Evolutionary conservation across 2,329 filamentous ascomycete genomes (phyloP).

Genomic region (Aotearoamyces nothofagi): DNA sequence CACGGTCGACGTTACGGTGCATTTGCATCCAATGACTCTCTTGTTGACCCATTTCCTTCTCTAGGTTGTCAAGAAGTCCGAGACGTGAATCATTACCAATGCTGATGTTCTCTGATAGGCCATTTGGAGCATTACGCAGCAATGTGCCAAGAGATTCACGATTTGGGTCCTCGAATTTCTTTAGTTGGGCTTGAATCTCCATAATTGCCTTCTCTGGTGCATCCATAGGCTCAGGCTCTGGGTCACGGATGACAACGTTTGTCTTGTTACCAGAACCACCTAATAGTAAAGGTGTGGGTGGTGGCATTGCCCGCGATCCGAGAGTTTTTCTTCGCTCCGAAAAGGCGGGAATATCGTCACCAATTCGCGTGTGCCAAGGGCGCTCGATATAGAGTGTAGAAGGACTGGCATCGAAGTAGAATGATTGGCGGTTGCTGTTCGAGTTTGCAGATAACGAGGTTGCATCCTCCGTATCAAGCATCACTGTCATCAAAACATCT

Average conservation of each 20-base stretch:
- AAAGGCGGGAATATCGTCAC: slow-evolving; percentile 42
- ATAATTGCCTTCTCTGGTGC: slow-evolving; percentile 14
- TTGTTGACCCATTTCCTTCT: slow-evolving; percentile 45
- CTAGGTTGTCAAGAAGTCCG: slow-evolving; percentile 38
- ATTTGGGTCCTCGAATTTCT: slow-evolving; percentile 15
- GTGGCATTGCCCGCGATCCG: slow-evolving; percentile 34
- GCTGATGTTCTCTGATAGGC: not conserved
- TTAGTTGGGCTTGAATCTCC: slow-evolving; percentile 18
- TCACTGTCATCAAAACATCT: slow-evolving; percentile 27
- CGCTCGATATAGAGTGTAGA: slow-evolving; percentile 2
- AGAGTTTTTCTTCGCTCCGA: slow-evolving; percentile 32
- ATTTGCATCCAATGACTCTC: slow-evolving; percentile 44
- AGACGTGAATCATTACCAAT: slow-evolving; percentile 8
- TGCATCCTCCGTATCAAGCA: slow-evolving; percentile 24
- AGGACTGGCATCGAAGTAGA: slow-evolving; percentile 17
- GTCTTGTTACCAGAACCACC: slow-evolving; percentile 25
- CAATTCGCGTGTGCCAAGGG: slow-evolving; percentile 39
- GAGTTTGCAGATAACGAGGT: slow-evolving; percentile 11
- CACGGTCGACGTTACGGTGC: slow-evolving; percentile 31
- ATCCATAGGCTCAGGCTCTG: slow-evolving; percentile 14
- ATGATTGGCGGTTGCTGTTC: slow-evolving; percentile 13
- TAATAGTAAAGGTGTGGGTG: slow-evolving; percentile 39
- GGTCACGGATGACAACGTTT: slow-evolving; percentile 21
- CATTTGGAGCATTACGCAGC: slow-evolving; percentile 11
- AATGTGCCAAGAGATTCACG: slow-evolving; percentile 14